Conservation (phyloP, 768 basidiomycete genomes). For the Lentinus brumalis region DNA sequence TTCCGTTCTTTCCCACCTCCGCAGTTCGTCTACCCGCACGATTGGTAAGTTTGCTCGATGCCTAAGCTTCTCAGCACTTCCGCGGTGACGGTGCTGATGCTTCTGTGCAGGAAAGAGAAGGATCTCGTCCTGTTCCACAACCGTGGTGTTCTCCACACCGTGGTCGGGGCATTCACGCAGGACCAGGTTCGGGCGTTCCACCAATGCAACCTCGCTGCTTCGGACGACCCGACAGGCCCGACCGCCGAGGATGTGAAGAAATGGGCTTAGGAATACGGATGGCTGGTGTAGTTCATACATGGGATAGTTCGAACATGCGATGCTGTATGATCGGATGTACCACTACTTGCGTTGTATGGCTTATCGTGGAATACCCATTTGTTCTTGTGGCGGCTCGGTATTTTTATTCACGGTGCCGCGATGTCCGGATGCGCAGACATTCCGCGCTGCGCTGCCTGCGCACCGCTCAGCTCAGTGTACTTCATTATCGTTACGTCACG, state of each 20-base stretch:
- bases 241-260: conserved; percentile 62
- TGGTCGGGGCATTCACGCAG: conserved; percentile 71
- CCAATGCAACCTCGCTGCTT: conserved; percentile 87
- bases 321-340: background rate
- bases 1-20: background rate
- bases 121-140: conserved; percentile 89
- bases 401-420: no score
- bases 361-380: background rate
- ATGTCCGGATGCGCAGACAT: no score
- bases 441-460: no score
- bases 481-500: no score
- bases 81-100: background rate
- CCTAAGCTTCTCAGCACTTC: background rate
- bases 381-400: no score
- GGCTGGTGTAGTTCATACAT: background rate
- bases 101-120: conserved; percentile 46
- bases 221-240: conserved; percentile 70
- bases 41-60: conserved; percentile 54
- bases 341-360: background rate
- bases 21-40: conserved; percentile 84
- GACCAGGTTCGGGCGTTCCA: conserved; percentile 77
- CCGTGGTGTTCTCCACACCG: conserved; percentile 77
- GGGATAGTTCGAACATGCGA: background rate
- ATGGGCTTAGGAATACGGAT: conserved; percentile 45
- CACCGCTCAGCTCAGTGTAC: no score